These are phyloP conservation scores for Clonostachys solani DNA, from an alignment of 2,329 filamentous ascomycete genomes.

Conservation along the genomic window DNA sequence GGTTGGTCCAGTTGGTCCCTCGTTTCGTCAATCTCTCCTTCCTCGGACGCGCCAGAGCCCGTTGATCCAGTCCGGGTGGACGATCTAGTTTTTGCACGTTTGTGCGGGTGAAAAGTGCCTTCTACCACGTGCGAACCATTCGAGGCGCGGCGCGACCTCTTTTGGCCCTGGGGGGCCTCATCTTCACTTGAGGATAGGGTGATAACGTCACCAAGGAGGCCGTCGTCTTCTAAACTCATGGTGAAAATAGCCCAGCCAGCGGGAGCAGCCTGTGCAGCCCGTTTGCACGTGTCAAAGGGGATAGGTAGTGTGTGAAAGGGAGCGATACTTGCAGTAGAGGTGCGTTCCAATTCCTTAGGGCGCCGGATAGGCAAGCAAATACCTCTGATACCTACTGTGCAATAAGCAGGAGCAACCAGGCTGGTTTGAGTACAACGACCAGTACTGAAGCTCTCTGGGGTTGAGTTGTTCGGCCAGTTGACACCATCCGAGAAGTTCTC, in stretches of 20 bases:
- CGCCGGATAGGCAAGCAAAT: background rate
- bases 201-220: slow-evolving; percentile 11
- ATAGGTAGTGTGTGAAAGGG: background rate
- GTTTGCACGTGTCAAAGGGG: too few relatives aligned
- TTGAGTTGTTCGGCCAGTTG: too few relatives aligned
- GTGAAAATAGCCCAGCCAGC: background rate
- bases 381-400: too few relatives aligned
- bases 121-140: slow-evolving; percentile 1
- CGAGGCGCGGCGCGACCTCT: slow-evolving; percentile 18
- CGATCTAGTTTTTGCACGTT: slow-evolving; percentile 8
- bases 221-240: slow-evolving; percentile 9
- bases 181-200: slow-evolving; percentile 13
- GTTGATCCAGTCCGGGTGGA: background rate
- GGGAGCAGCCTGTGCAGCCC: too few relatives aligned
- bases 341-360: background rate
- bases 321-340: background rate
- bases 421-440: too few relatives aligned
- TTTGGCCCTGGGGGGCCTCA: slow-evolving; percentile 13
- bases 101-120: slow-evolving; percentile 6
- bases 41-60: slow-evolving; percentile 14
- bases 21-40: slow-evolving; percentile 23
- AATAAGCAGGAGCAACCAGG: too few relatives aligned
- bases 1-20: too few relatives aligned
- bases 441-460: too few relatives aligned
- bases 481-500: too few relatives aligned